These are phyloP conservation scores for Pseudocercospora fuligena DNA, from an alignment of 2,329 filamentous ascomycete species.

Conservation along the genomic window DNA sequence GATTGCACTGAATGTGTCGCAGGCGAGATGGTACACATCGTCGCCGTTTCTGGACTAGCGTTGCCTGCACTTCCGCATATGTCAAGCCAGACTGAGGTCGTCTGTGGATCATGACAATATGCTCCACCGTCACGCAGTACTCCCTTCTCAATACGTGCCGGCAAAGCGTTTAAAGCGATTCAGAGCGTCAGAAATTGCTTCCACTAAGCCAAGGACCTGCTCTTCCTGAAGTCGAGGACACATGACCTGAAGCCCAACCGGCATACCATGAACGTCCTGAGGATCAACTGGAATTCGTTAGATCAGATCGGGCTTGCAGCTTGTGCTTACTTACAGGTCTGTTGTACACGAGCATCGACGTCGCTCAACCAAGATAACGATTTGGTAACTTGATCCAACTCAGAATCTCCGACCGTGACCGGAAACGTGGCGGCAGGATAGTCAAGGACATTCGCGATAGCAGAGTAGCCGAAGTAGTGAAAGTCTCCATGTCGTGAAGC, in stretches of 20 bases:
- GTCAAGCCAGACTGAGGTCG: no score
- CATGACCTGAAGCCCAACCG: slow-evolving; percentile 35
- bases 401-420: slow-evolving; percentile 14
- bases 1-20: no score
- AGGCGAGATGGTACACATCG: no score
- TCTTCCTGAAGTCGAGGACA: slow-evolving; percentile 35
- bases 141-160: no score
- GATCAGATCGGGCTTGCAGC: not conserved
- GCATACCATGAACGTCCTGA: slow-evolving; percentile 26
- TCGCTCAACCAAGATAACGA: slow-evolving; percentile 13
- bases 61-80: no score
- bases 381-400: not conserved
- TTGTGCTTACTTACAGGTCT: slow-evolving; percentile 20
- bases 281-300: slow-evolving; percentile 22
- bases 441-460: slow-evolving; percentile 26
- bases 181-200: slow-evolving; percentile 22
- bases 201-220: slow-evolving; percentile 29
- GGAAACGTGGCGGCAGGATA: slow-evolving; percentile 22
- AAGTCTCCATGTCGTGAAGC: slow-evolving; percentile 23
- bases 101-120: no score
- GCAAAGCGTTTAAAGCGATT: not conserved
- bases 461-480: slow-evolving; percentile 27
- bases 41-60: no score
- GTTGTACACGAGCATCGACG: slow-evolving; percentile 19
- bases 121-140: no score